A percentile compares a stretch with the other conserved stretches of the same genome.
phyloP scores from a whole-genome alignment of 2,329 filamentous ascomycete genomes.

The Scorias spongiosa region DNA sequence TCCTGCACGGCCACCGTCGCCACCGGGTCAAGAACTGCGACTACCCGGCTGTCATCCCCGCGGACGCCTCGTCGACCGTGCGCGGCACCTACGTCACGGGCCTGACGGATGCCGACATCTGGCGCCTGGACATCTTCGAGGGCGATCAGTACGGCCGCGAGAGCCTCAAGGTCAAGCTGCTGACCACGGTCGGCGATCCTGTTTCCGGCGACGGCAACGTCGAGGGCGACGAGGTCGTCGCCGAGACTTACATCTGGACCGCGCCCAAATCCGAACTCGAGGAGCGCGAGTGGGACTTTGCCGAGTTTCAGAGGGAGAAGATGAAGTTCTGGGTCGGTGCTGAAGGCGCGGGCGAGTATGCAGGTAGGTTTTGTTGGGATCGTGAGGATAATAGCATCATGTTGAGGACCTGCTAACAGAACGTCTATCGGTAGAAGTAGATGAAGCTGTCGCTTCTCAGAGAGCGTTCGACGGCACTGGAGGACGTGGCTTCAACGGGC shows the following conservation, averaged over 20 bases:
- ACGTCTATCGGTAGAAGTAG: slow-evolving; percentile 23
- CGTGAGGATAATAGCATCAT: slow-evolving; percentile 2
- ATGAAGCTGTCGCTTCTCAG: slow-evolving; percentile 25
- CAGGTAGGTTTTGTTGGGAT: slow-evolving; percentile 21
- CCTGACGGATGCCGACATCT: slow-evolving; percentile 60
- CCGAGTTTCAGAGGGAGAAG: slow-evolving; percentile 66
- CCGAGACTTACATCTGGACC: slow-evolving; percentile 38
- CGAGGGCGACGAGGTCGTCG: slow-evolving; percentile 27
- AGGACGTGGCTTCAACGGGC: slow-evolving; percentile 27
- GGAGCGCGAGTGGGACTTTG: slow-evolving; percentile 72
- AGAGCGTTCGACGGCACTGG: slow-evolving; percentile 27
- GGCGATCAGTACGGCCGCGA: slow-evolving; percentile 53
- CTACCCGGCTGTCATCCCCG: slow-evolving; percentile 62
- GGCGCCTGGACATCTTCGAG: slow-evolving; percentile 68
- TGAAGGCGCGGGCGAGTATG: slow-evolving; percentile 31
- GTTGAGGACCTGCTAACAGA: slow-evolving; percentile 1
- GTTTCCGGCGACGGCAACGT: slow-evolving; percentile 14
- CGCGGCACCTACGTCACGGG: slow-evolving; percentile 65
- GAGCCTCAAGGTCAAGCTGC: slow-evolving; percentile 27
- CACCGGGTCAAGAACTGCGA: slow-evolving; percentile 53
- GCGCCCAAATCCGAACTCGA: slow-evolving; percentile 41
- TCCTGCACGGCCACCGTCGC: slow-evolving; percentile 60
- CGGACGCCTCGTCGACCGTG: slow-evolving; percentile 34
- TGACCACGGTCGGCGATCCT: slow-evolving; percentile 13
- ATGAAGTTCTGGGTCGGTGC: slow-evolving; percentile 42